These are phyloP conservation scores for Elongisporangium anandrum DNA, from an alignment of 352 stramenopile genomes.

Conservation along the genomic window DNA sequence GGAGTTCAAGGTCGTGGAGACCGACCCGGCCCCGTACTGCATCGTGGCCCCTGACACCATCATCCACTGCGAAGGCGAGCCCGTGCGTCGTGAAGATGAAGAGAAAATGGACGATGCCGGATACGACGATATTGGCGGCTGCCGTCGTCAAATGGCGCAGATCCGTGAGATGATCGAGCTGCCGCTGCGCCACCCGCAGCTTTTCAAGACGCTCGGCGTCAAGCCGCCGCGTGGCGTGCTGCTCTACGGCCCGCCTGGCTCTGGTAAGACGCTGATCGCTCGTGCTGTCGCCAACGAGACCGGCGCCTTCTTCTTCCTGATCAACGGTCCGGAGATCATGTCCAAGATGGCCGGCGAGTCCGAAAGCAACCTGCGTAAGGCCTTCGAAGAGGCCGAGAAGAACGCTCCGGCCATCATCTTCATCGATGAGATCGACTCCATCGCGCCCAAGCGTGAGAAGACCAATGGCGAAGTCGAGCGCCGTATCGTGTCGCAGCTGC, in stretches of 20 bases:
- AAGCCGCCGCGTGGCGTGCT: constrained; percentile 98
- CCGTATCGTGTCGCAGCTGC: constrained; percentile 97
- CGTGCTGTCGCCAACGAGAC: constrained; percentile 99
- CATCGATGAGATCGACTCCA: constrained; percentile 99
- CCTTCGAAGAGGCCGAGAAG: constrained; percentile 99
- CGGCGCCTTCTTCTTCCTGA: constrained; percentile 99
- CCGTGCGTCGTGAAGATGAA: constrained; percentile 98
- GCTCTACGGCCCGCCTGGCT: constrained; percentile 98
- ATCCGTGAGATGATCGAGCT: constrained; percentile 99
- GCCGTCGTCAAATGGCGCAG: constrained; percentile 98
- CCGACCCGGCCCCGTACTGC: constrained; percentile 96
- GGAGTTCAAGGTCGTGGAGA: constrained; percentile 99
- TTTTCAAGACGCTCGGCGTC: constrained; percentile 99
- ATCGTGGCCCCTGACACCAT: constrained; percentile 99
- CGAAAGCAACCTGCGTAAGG: constrained; percentile 93
- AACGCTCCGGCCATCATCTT: constrained; percentile 99
- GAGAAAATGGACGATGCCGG: constrained; percentile 98
- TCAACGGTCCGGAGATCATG: constrained; percentile 99
- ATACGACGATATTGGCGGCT: constrained; percentile 99
- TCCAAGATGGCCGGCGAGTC: constrained; percentile 96
- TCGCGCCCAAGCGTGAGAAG: constrained; percentile 98
- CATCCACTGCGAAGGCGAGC: constrained; percentile 99
- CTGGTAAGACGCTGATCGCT: constrained; percentile 99
- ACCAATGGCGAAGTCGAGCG: constrained; percentile 99
- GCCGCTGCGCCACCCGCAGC: constrained; percentile 94